Conservation (phyloP, 2,329 filamentous ascomycete genomes). For the Stemphylium beticola region DNA sequence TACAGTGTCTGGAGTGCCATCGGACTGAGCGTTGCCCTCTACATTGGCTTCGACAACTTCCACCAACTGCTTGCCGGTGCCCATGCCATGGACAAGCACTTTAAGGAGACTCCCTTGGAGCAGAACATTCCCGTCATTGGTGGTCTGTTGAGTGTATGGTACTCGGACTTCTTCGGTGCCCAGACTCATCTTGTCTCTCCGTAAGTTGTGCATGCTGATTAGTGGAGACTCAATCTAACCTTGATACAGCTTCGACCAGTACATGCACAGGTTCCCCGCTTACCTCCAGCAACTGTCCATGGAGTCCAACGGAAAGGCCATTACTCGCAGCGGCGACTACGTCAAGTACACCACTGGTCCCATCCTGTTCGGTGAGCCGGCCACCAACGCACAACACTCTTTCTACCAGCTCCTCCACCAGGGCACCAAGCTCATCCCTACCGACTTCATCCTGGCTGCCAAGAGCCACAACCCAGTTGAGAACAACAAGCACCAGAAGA, state of each 20-base stretch:
- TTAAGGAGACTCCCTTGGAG: constrained; percentile 86
- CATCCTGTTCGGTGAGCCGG: constrained; percentile 96
- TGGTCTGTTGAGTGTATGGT: constrained; percentile 96
- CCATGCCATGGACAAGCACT: constrained; percentile 98
- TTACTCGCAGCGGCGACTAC: constrained; percentile 83
- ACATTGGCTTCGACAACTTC: constrained; percentile 98
- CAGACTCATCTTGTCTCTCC: constrained; percentile 97
- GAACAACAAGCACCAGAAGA: constrained; percentile 93
- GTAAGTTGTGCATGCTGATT: constrained; percentile 59
- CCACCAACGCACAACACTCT: constrained; percentile 98
- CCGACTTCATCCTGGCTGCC: constrained; percentile 96
- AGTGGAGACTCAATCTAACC: constrained; percentile 7
- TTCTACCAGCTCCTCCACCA: constrained; percentile 99
- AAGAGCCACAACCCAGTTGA: constrained; percentile 96
- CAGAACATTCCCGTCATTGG: constrained; percentile 94
- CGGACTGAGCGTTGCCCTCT: constrained; percentile 89
- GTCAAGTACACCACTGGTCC: constrained; percentile 98
- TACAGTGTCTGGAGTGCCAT: constrained; percentile 99
- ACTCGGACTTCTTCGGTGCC: constrained; percentile 97
- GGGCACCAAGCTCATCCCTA: constrained; percentile 97
- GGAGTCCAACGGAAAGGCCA: constrained; percentile 99
- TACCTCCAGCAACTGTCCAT: constrained; percentile 99
- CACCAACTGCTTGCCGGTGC: constrained; percentile 92
- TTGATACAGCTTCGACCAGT: constrained; percentile 83
- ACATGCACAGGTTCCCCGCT: constrained; percentile 97